phyloP scores from a whole-genome alignment of 805 yeast genomes.

The Pichia nakasei region DNA sequence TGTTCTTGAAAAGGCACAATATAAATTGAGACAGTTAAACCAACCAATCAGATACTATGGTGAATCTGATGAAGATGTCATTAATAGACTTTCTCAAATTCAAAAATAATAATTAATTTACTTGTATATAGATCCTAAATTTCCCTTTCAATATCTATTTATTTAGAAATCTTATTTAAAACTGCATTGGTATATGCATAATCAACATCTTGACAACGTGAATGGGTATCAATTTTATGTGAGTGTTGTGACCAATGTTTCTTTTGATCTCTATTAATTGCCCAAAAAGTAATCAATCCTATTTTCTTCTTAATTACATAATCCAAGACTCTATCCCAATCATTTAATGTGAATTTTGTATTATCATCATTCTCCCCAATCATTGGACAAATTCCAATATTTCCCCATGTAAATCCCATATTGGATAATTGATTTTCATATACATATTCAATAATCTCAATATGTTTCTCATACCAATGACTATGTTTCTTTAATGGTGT shows the following conservation, averaged over 20 bases:
- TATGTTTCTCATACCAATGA: conserved; percentile 24
- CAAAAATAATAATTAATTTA: no score
- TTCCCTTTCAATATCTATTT: not conserved
- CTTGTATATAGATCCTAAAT: no score
- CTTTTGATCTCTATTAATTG: conserved; percentile 26
- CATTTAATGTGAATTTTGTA: conserved; percentile 15
- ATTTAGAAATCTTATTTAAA: conserved; percentile 9
- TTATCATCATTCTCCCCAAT: conserved; percentile 27
- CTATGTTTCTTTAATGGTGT: conserved; percentile 16
- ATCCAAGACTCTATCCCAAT: conserved; percentile 18
- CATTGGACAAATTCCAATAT: conserved; percentile 28
- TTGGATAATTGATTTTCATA: conserved; percentile 10
- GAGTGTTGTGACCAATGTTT: not conserved
- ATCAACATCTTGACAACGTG: conserved; percentile 17
- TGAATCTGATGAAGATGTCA: conserved; percentile 17
- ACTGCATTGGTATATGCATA: conserved; percentile 15
- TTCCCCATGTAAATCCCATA: conserved; percentile 13
- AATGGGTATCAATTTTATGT: conserved; percentile 12
- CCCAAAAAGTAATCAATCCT: conserved; percentile 25
- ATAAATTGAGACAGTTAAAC: conserved; percentile 12
- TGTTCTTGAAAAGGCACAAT: conserved; percentile 14
- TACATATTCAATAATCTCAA: conserved; percentile 16
- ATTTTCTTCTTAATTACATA: conserved; percentile 14
- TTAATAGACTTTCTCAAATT: conserved; percentile 12
- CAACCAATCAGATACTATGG: conserved; percentile 19